A percentile compares a stretch with the other conserved stretches of the same genome.
Evolutionary conservation across 2,329 filamentous ascomycete genomes (phyloP).

Genomic region (Aspergillus thermomutatus): DNA sequence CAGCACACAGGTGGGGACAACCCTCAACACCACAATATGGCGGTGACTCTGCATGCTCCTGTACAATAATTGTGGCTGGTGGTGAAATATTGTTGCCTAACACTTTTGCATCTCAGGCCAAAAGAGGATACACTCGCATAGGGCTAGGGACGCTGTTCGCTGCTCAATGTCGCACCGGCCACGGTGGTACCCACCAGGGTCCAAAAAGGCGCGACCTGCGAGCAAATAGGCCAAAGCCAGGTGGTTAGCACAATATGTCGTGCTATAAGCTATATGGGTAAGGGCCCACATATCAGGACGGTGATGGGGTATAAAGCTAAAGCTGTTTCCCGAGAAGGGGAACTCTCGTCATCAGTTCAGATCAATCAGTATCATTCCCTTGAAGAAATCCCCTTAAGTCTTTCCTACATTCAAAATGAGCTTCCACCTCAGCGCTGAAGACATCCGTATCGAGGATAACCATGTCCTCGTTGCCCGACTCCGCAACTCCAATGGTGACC

Average conservation of each 20-base stretch:
- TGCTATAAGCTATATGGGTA: not conserved
- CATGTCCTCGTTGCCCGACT: slow-evolving; percentile 13
- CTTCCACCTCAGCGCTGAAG: slow-evolving; percentile 16
- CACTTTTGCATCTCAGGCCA: not conserved
- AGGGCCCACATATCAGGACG: not conserved
- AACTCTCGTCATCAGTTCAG: not conserved
- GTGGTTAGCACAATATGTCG: slow-evolving; percentile 1
- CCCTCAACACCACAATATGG: slow-evolving; percentile 3
- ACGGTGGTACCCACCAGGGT: not conserved
- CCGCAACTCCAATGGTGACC: slow-evolving; percentile 3
- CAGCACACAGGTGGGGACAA: slow-evolving; percentile 7
- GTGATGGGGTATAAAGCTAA: slow-evolving; percentile 2
- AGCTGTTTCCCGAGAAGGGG: not conserved
- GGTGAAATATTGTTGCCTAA: slow-evolving; percentile 3
- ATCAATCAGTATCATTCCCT: not conserved
- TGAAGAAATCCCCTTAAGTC: too few relatives aligned
- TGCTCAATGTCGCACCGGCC: not conserved
- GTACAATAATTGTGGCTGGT: not conserved
- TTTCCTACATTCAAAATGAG: slow-evolving; percentile 12
- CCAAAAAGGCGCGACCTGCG: not conserved
- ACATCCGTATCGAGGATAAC: slow-evolving; percentile 12
- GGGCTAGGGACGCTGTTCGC: not conserved
- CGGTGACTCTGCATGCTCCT: not conserved
- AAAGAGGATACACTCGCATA: not conserved
- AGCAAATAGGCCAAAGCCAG: slow-evolving; percentile 7